phyloP scores from a whole-genome alignment of 2,329 filamentous ascomycete genomes.

The Cordyceps tenuipes region DNA sequence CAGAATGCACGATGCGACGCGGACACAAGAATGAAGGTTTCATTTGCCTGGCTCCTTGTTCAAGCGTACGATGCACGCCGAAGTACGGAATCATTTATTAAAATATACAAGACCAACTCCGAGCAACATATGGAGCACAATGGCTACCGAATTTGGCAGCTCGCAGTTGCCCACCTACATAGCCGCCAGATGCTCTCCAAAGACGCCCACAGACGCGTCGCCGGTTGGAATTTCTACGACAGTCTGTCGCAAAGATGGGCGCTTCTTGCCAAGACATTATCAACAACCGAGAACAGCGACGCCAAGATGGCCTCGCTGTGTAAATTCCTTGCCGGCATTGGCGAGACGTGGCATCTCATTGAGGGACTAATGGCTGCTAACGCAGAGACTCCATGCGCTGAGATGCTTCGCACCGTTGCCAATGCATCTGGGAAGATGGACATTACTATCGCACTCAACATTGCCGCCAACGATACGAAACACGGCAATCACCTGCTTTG shows the following conservation, averaged over 20 bases:
- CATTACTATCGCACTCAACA: background rate
- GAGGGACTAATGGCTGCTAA: background rate
- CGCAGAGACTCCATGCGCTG: background rate
- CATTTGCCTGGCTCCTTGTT: constrained; percentile 18
- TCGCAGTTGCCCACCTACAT: background rate
- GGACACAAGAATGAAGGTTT: constrained; percentile 7
- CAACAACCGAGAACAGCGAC: background rate
- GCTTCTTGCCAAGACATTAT: background rate
- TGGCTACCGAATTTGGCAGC: constrained; percentile 3
- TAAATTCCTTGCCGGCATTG: background rate
- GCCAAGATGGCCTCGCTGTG: background rate
- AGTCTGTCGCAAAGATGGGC: background rate
- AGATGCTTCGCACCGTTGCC: background rate
- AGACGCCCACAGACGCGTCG: background rate
- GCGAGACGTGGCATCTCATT: constrained; percentile 5
- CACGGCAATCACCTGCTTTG: background rate
- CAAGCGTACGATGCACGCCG: constrained; percentile 14
- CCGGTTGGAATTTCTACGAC: background rate
- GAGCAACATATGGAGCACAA: background rate
- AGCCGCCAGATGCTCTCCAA: background rate
- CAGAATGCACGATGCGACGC: background rate
- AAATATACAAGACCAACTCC: background rate
- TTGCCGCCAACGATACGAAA: background rate
- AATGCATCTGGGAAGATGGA: background rate
- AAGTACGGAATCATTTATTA: constrained; percentile 14